Evolutionary conservation across 2,329 filamentous ascomycete genomes (phyloP), one percentile per base, ranked within the genome.

Genomic region (Stemphylium lycopersici): DNA sequence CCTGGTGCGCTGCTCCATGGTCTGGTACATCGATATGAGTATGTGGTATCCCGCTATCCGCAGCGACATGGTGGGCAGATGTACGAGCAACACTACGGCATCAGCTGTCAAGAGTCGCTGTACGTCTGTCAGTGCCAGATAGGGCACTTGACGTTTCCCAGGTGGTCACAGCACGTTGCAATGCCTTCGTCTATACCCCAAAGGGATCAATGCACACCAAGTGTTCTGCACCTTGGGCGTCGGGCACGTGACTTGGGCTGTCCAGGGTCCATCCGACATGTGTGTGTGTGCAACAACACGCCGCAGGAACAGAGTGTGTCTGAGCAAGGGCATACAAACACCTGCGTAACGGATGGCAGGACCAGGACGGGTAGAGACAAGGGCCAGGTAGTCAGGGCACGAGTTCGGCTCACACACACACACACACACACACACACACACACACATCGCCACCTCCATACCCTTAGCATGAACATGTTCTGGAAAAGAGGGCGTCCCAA

Each of bases 21-120:
- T 38, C 42, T 48, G 18, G 32, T 43, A 26, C 37, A 32, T 31
- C 18, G n/a, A 40, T 43, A 29, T 33, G n/a, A 18, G 33, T 24
- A 24, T 2, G 22, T 39, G 31, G 38, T 44, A 42, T 34, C 15
- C 43, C 39, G 33, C 40, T 44, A 20, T 40, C 22, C 41, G 45
- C 45, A 45, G 42, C 33, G 18, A 47, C 33, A 45, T 20, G 18
- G 42, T 38, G 20, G 15, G 20, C 18, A 34, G 20, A 16, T 22
- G 38, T 38, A 31, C 31, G 37, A 26, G 33, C 16, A 34, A 31
- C 26, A 36, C 36, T 15, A 38, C 18, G 15, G 18, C 33, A 29
- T 29, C 36, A 46, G 46, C 49, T 39, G 43, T 45, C 50, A 48
- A 37, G 29, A 36, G 24, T 43, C 44, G 26, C 42, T 47, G 48